Conservation (phyloP, 352 stramenopile genomes). For the Pythium aristosporum region DNA sequence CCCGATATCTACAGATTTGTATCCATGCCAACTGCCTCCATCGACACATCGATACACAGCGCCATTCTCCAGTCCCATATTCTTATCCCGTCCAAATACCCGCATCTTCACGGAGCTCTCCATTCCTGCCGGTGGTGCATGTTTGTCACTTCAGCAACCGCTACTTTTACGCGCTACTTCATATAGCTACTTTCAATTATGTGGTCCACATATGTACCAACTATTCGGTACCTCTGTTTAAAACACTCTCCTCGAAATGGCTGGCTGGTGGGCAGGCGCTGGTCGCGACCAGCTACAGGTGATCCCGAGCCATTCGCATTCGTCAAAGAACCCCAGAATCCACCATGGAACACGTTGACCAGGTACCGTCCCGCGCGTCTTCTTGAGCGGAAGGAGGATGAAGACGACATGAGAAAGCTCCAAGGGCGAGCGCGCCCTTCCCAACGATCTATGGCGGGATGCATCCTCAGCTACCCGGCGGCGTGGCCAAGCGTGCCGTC, state of each 20-base stretch:
- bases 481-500: not conserved
- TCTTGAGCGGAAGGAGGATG: not conserved
- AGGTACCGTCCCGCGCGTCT: conserved; percentile 42
- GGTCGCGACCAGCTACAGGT: not conserved
- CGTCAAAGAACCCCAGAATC: conserved; percentile 39
- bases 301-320: conserved; percentile 17
- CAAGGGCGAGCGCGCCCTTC: not conserved
- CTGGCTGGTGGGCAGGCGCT: conserved; percentile 18
- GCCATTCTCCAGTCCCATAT: too few relatives aligned
- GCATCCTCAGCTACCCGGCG: too few relatives aligned
- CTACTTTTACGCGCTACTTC: conserved; percentile 28
- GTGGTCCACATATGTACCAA: conserved; percentile 11
- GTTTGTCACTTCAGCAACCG: conserved; percentile 8
- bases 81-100: not conserved
- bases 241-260: conserved; percentile 15
- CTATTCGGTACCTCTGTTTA: conserved; percentile 14
- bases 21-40: too few relatives aligned
- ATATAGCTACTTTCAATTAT: conserved; percentile 14
- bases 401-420: not conserved
- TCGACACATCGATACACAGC: too few relatives aligned
- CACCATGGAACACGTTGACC: conserved; percentile 84
- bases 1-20: too few relatives aligned
- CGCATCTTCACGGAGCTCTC: not conserved
- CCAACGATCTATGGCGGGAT: not conserved
- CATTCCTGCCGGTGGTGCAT: conserved; percentile 18